These are phyloP conservation scores for Selaginella tamariscina DNA, from an alignment of 75 land plant species.

Conservation along the genomic window DNA sequence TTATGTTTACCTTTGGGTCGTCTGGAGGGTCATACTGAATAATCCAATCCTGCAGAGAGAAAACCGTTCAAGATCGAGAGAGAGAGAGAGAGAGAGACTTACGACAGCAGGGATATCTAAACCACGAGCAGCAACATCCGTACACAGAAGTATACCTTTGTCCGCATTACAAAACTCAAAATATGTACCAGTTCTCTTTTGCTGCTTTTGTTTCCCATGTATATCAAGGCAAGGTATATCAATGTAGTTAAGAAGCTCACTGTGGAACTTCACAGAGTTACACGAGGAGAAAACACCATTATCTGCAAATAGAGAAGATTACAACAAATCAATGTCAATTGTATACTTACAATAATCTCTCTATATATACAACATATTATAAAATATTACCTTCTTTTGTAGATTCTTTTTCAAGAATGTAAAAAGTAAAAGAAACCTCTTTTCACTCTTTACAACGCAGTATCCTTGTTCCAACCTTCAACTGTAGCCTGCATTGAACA, in stretches of 20 bases:
- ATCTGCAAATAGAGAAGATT: constrained; percentile 21
- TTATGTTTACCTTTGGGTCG: constrained; percentile 67
- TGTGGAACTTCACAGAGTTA: constrained; percentile 31
- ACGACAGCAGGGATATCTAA: constrained; percentile 98
- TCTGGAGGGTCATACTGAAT: constrained; percentile 96
- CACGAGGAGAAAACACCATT: constrained; percentile 98
- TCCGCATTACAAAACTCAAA: constrained; percentile 89
- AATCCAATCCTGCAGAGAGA: constrained; percentile 76
- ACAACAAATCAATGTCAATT: no score
- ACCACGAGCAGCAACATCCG: constrained; percentile 96
- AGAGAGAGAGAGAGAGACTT: constrained; percentile 9
- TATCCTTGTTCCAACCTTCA: constrained; percentile 93
- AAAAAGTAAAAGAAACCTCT: constrained; percentile 73
- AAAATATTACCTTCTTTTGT: constrained; percentile 55
- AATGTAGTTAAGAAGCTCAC: constrained; percentile 71
- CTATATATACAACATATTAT: no score
- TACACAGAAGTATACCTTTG: constrained; percentile 74
- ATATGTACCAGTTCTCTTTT: constrained; percentile 73
- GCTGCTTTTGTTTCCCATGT: constrained; percentile 95
- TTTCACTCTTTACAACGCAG: constrained; percentile 66
- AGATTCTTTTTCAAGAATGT: constrained; percentile 74
- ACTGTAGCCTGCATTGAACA: constrained; percentile 52
- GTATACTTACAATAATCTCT: no score
- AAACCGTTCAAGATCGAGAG: not conserved
- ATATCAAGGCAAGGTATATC: constrained; percentile 80